Evolutionary conservation across 176 grass and related monocot genomes (phyloP), one percentile per base, ranked within the genome.

Genomic region (Carex myosuroides): DNA sequence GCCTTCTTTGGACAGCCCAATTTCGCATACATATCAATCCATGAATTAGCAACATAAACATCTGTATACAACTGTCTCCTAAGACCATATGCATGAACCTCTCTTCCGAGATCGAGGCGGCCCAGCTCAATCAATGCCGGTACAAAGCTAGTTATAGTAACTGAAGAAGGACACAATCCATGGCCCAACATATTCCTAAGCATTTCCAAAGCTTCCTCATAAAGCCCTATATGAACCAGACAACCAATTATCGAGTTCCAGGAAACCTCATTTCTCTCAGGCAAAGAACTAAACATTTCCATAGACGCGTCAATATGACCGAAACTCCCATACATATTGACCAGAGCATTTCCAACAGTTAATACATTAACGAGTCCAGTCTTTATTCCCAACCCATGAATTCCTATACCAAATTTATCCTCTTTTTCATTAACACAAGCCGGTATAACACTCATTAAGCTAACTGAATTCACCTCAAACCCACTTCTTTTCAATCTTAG

Each of bases 21-120:
- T 80, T 98, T 98, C 13, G 91, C 89, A 82, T 98, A 98, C 92
- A 98, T 98, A 85, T 98, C 92, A 35, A 98, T 68, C 3, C 91
- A 72, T 55, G 92, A 93, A 70, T 94, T 98, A 20, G 90, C 81
- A 79, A 94, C 70, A 75, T 92, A 98, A 83, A 98, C 82, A 87
- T 94, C 91, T 0, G 64, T 78, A 59, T 87, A 81, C 82, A 94
- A 81, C 39, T 60, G 70, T 83, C 84, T 87, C 69, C 85, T 93
- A 41, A 98, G 60, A 65, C 82, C 68, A 64, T 90, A 94, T 4
- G 74, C 88, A 52, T 98, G 92, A 1, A 93, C 74, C 84, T 94
- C 91, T 70, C 71, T 91, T 13, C 92, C 95, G 22, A 89, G 63
- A 70, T 80, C 29, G 39, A 90, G 88, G 83, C 13, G 61, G n/a